Conservation (phyloP, 305 asterid species). For the Fraxinus sp. region DNA sequence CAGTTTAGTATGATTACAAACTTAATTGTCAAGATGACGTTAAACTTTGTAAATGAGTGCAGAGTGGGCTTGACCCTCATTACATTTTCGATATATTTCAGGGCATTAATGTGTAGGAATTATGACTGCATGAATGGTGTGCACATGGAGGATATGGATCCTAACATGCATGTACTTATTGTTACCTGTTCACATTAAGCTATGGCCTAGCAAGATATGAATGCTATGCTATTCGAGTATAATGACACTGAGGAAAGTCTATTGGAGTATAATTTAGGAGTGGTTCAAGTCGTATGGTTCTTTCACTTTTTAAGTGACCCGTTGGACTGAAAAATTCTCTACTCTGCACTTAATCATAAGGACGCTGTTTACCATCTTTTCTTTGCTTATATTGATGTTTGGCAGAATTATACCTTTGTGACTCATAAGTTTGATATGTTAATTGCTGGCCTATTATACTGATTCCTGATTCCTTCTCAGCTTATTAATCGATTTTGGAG, state of each 20-base stretch:
- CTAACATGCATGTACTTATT: not conserved
- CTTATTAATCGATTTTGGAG: conserved; percentile 40
- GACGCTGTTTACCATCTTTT: not conserved
- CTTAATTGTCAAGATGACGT: not conserved
- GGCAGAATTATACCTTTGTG: not conserved
- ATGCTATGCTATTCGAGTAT: not conserved
- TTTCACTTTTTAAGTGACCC: not conserved
- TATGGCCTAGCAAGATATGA: not conserved
- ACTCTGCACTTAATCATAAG: not conserved
- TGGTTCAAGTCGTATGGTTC: not conserved
- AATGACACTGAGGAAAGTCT: not conserved
- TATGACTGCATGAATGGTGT: not conserved
- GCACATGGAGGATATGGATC: not conserved
- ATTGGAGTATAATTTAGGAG: not conserved
- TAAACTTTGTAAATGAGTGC: not conserved
- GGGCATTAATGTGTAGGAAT: not conserved
- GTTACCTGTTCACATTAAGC: not conserved
- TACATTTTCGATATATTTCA: not conserved
- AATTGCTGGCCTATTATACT: not conserved
- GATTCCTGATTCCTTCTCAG: conserved; percentile 23
- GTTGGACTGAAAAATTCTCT: not conserved
- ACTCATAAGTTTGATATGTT: conserved; percentile 3
- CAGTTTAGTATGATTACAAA: not conserved
- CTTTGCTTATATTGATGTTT: not conserved
- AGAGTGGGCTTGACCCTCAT: not conserved